These are phyloP conservation scores for Conringia planisiliqua DNA, from an alignment of 345 rosid genomes.

Conservation along the genomic window DNA sequence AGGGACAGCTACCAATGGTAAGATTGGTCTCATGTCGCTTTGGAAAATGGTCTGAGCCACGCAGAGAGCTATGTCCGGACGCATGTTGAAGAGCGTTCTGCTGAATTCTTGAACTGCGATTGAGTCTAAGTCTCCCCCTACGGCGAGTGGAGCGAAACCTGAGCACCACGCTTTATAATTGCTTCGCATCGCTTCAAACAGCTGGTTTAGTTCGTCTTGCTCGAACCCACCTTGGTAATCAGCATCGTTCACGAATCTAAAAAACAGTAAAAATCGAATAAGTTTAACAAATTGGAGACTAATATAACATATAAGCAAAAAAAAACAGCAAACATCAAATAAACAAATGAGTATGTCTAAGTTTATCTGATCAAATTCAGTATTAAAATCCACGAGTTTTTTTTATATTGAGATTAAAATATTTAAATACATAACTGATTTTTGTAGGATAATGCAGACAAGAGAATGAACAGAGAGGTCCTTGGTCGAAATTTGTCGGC, in stretches of 20 bases:
- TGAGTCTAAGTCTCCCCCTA: constrained; percentile 91
- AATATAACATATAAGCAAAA: too few relatives aligned
- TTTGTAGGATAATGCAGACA: too few relatives aligned
- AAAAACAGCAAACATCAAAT: too few relatives aligned
- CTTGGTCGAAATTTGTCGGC: too few relatives aligned
- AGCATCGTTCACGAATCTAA: constrained; percentile 66
- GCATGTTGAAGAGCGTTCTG: constrained; percentile 89
- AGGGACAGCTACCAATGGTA: constrained; percentile 59
- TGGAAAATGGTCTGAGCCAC: constrained; percentile 73
- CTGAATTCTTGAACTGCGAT: constrained; percentile 90
- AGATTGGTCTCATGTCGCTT: constrained; percentile 66
- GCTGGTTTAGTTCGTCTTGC: constrained; percentile 68
- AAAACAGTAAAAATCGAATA: too few relatives aligned
- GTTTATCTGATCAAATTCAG: too few relatives aligned
- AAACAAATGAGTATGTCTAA: too few relatives aligned
- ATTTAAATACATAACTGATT: too few relatives aligned
- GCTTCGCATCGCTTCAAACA: constrained; percentile 69
- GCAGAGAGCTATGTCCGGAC: constrained; percentile 84
- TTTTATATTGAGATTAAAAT: too few relatives aligned
- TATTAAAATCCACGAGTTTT: too few relatives aligned
- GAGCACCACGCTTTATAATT: constrained; percentile 89
- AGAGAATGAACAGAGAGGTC: too few relatives aligned
- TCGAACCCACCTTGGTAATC: constrained; percentile 90
- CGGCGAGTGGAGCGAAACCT: constrained; percentile 81
- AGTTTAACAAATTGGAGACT: too few relatives aligned